Percentiles rank a stretch among this genome's conserved stretches.
phyloP scores from a whole-genome alignment of 805 yeast species.

The Limtongia smithiae region DNA sequence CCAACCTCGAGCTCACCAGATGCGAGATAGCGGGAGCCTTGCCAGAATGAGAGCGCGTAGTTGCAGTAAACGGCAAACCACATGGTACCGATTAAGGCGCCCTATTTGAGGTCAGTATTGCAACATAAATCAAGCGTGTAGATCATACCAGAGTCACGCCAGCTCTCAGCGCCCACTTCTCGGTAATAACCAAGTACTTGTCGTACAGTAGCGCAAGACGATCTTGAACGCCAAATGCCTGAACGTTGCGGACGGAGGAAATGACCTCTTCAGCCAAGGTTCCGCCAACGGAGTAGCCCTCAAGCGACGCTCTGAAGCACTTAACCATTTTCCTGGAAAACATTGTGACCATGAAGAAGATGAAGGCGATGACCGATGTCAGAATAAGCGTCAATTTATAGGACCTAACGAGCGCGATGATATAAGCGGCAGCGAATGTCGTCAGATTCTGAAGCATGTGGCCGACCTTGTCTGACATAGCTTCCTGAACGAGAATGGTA shows the following conservation, averaged over 20 bases:
- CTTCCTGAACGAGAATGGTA: slow-evolving; percentile 42
- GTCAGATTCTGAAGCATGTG: slow-evolving; percentile 39
- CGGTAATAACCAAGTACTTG: slow-evolving; percentile 32
- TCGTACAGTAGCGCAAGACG: slow-evolving; percentile 38
- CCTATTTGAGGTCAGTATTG: slow-evolving; percentile 27
- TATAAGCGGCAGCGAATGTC: slow-evolving; percentile 41
- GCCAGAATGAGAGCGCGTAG: slow-evolving; percentile 49
- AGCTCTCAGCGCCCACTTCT: slow-evolving; percentile 19
- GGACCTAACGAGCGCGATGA: slow-evolving; percentile 39
- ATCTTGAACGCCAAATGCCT: slow-evolving; percentile 43
- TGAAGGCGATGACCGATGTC: slow-evolving; percentile 37
- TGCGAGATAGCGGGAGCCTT: slow-evolving; percentile 43
- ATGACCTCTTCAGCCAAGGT: slow-evolving; percentile 43
- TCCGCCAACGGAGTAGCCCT: slow-evolving; percentile 29
- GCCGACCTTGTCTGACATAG: slow-evolving; percentile 43
- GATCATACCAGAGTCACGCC: slow-evolving; percentile 29
- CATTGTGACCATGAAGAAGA: slow-evolving; percentile 33
- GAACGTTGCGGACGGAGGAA: slow-evolving; percentile 41
- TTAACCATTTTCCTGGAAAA: slow-evolving; percentile 34
- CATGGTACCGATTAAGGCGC: slow-evolving; percentile 39
- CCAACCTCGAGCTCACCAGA: slow-evolving; percentile 37
- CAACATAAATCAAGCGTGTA: neutral
- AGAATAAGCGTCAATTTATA: slow-evolving; percentile 41
- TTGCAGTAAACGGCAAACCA: slow-evolving; percentile 64
- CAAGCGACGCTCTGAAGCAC: slow-evolving; percentile 12